Percentiles rank a stretch among this genome's conserved stretches.
Conservation (phyloP, 179 eudicot genomes). For the Actinidia polygama region DNA sequence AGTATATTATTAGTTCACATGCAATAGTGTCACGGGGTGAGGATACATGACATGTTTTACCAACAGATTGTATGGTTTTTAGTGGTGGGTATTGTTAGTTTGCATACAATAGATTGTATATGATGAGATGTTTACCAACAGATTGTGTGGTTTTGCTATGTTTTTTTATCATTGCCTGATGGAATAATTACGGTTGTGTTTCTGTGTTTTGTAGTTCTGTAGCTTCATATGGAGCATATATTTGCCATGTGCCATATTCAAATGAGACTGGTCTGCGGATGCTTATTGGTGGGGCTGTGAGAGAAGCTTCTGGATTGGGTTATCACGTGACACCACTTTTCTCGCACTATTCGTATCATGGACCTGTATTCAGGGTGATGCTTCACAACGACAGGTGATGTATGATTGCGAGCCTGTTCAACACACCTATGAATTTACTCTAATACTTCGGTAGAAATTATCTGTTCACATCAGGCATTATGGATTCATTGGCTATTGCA, state of each 20-base stretch:
- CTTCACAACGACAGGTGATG: slow-evolving; percentile 68
- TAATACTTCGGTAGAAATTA: slow-evolving; percentile 4
- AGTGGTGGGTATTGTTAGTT: background rate
- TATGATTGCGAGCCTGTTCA: slow-evolving; percentile 1
- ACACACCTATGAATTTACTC: background rate
- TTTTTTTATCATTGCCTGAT: background rate
- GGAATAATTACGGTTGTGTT: background rate
- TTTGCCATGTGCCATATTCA: slow-evolving; percentile 83
- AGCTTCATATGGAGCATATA: slow-evolving; percentile 90
- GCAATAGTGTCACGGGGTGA: too few relatives aligned
- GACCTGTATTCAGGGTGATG: slow-evolving; percentile 94
- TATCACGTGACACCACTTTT: slow-evolving; percentile 81
- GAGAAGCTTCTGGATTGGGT: slow-evolving; percentile 92
- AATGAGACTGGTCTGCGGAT: slow-evolving; percentile 92
- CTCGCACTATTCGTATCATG: slow-evolving; percentile 96
- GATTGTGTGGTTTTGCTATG: background rate
- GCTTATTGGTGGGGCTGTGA: slow-evolving; percentile 90
- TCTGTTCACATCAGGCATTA: slow-evolving; percentile 57
- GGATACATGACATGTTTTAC: too few relatives aligned
- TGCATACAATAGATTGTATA: background rate
- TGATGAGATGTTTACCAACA: background rate
- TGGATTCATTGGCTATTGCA: slow-evolving; percentile 82
- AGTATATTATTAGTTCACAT: too few relatives aligned
- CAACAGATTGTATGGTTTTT: too few relatives aligned
- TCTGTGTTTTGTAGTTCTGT: slow-evolving; percentile 50